phyloP scores from a whole-genome alignment of 2,329 filamentous ascomycete genomes.

The Talaromyces sp. region DNA sequence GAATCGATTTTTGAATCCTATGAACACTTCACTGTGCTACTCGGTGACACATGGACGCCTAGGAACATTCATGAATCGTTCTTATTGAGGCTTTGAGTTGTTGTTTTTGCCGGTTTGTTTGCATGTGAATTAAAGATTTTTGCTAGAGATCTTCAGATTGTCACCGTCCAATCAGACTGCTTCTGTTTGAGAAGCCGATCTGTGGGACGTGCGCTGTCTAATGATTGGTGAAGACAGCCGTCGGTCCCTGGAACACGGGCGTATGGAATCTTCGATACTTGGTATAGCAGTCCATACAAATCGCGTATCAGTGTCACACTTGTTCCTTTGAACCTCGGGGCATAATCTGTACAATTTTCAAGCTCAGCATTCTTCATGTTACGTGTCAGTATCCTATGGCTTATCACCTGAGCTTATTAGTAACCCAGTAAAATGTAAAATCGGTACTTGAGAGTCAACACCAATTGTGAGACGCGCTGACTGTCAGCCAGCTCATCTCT shows the following conservation, averaged over 20 bases:
- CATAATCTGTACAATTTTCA: too few species aligned
- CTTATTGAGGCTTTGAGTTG: neutral
- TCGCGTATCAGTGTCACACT: too few species aligned
- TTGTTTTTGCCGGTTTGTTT: too few species aligned
- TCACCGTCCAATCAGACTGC: neutral
- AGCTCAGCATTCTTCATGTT: too few species aligned
- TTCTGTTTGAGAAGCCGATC: neutral
- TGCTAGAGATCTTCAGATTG: neutral
- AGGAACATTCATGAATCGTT: neutral
- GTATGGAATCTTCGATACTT: conserved; percentile 1
- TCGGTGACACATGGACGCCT: neutral
- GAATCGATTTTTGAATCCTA: neutral
- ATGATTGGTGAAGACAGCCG: neutral
- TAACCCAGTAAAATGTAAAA: too few species aligned
- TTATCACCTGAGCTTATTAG: too few species aligned
- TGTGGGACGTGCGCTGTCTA: neutral
- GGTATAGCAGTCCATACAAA: neutral
- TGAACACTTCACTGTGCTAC: neutral
- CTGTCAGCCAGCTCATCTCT: neutral
- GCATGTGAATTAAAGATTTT: neutral
- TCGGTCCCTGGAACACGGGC: conserved; percentile 3
- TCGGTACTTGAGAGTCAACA: too few species aligned
- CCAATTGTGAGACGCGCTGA: too few species aligned
- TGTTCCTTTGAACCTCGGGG: too few species aligned
- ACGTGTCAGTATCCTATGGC: too few species aligned